A percentile compares a stretch with the other conserved stretches of the same genome.
Evolutionary conservation across 768 basidiomycete genomes (phyloP).

Genomic region (Rhodotorula kratochvilovae): DNA sequence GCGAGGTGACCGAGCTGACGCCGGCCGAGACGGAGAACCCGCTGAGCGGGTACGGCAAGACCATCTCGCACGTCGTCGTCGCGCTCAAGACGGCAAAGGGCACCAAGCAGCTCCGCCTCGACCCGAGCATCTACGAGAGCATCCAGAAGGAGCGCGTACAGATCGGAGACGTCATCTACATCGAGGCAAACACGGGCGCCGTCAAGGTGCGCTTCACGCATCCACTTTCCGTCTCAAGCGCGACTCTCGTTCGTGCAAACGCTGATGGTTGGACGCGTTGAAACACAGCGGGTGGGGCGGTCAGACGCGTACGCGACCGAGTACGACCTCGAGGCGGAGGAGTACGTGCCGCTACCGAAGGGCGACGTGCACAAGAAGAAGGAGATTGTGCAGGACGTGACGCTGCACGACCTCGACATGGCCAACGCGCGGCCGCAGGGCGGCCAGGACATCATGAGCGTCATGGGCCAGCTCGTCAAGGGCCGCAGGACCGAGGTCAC

Average conservation of each 20-base stretch:
- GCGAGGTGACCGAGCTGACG: constrained; percentile 94
- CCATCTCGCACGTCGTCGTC: constrained; percentile 93
- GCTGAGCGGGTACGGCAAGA: constrained; percentile 94
- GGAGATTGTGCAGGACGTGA: constrained; percentile 91
- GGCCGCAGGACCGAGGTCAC: constrained; percentile 92
- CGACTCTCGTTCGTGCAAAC: neutral
- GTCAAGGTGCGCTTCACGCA: constrained; percentile 72
- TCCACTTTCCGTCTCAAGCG: neutral
- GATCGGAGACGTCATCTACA: constrained; percentile 93
- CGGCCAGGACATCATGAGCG: constrained; percentile 97
- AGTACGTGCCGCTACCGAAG: constrained; percentile 94
- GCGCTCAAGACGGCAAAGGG: constrained; percentile 90
- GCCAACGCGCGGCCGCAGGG: constrained; percentile 90
- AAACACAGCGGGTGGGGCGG: constrained; percentile 78
- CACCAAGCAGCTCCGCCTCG: constrained; percentile 88
- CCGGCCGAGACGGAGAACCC: constrained; percentile 97
- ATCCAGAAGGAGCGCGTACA: constrained; percentile 96
- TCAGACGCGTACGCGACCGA: constrained; percentile 97
- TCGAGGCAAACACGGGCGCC: constrained; percentile 87
- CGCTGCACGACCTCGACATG: constrained; percentile 88
- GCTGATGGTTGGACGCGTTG: neutral
- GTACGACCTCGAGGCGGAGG: constrained; percentile 96
- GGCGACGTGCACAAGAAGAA: constrained; percentile 95
- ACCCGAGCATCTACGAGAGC: constrained; percentile 93
- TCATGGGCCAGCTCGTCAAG: constrained; percentile 85